Evolutionary conservation across 805 yeast species (phyloP), one percentile per base, ranked within the genome.

Genomic region (Lipomyces lipofer): DNA sequence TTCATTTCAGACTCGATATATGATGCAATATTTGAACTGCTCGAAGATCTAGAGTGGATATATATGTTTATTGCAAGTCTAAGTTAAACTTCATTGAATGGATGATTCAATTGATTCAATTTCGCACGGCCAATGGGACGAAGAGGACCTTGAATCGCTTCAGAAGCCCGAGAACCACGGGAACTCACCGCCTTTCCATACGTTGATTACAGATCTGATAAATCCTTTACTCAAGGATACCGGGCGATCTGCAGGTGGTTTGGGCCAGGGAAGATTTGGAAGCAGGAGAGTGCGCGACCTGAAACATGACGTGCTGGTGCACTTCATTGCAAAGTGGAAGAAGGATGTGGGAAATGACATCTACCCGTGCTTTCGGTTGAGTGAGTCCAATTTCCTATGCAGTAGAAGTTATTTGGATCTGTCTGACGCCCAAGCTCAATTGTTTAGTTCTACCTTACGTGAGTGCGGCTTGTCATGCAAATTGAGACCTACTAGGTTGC

Each of bases 321-420:
- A 62, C 15, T 85, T 82, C 63, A 70, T 82, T 28, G 64, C 66
- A 3, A 66, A 73, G 35, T 85, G 86, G 85, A 68, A 82, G 33
- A 62, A 60, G 13, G 69, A 74, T 1, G 83, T 84, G 0, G 89
- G 89, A 0, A 68, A 75, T 15, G 78, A 90, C 67, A 75, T 90
- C 2, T 83, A 77, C 62, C 91, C 92, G 0, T 84, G 84, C 1
- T 73, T 86, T 13, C 71, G 82, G 29, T 72, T 90, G 45, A 72
- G 70, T 52, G 52, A 13, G 66, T 47, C 21, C 15, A 19, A 33
- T 39, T 7, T 8, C 10, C 32, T 28, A 28, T 7, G 12, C 32
- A 28, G 10, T 28, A 12, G 32, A 7, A 28, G 8, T 9, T 29
- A 29, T 29, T 12, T 29, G 8, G 32, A 8, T 29, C 32, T 29